Evolutionary conservation across 441 rosid genomes (phyloP).

Genomic region (Gossypium lobatum): DNA sequence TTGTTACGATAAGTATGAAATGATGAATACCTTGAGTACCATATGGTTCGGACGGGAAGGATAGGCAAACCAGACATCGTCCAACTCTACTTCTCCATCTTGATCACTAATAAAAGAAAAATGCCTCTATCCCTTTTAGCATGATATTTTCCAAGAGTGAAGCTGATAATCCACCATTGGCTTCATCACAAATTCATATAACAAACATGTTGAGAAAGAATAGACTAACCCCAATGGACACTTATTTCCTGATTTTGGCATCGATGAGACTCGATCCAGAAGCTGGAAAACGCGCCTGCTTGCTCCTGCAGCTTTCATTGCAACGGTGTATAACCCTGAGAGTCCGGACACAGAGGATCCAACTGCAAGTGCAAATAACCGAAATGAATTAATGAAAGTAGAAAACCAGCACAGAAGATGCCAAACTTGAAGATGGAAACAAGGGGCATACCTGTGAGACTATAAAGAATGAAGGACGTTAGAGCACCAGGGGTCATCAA

Average conservation of each 20-base stretch:
- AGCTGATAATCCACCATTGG: background rate
- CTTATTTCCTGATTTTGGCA: constrained; percentile 69
- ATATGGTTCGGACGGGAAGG: constrained; percentile 89
- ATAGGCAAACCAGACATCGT: constrained; percentile 92
- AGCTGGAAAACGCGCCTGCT: constrained; percentile 94
- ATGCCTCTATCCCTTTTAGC: background rate
- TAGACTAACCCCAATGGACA: constrained; percentile 64
- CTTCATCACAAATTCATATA: background rate
- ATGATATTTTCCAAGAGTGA: background rate
- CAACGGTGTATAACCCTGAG: constrained; percentile 75
- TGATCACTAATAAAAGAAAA: constrained; percentile 36
- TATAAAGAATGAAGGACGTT: constrained; percentile 93
- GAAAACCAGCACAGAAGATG: background rate
- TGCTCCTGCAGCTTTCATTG: constrained; percentile 99
- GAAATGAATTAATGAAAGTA: background rate
- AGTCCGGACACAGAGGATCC: constrained; percentile 78
- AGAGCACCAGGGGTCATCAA: constrained; percentile 79
- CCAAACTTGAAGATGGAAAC: background rate
- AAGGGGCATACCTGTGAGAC: constrained; percentile 64
- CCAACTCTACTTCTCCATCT: constrained; percentile 82
- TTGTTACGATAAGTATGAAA: background rate
- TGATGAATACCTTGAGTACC: constrained; percentile 75
- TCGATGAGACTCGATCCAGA: constrained; percentile 71
- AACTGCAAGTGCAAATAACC: constrained; percentile 43
- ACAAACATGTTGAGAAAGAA: constrained; percentile 7